Base-by-base conservation (phyloP, 2,329 filamentous ascomycete genomes). In the Elsinoe batatas region DNA sequence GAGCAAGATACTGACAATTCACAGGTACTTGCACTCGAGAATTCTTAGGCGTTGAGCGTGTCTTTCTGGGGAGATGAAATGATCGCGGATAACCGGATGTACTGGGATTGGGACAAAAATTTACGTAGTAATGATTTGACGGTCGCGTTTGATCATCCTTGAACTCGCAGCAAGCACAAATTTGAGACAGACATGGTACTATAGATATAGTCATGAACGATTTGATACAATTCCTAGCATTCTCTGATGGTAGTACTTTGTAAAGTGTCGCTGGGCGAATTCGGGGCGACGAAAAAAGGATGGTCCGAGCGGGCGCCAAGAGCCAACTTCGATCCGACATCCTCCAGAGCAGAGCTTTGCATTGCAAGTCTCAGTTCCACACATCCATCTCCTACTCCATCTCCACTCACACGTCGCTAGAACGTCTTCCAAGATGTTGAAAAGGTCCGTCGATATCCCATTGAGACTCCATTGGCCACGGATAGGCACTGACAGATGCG, bases 341-440 rank as follows among this genome's bases (percentile, higher is more conserved):
- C 18, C 44, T 47, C 51, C 46, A 51, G 40, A 56, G 50, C 36
- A 51, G 46, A 37, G 49, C 49, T 53, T 44, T 44, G 40, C 40
- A 44, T 44, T n/a, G 40, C 40, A 22, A 22, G 20, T 22, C 26
- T 44, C 40, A 44, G 40, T 44, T 44, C 40, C 40, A 44, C 40
- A 44, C 40, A 44, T 44, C 40, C 47, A 38, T 46, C 55, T 51
- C 47, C 44, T 50, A 57, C 56, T 46, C 56, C 49, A 54, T 46
- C 37, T 54, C 56, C 38, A 30, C 53, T 55, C 53, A 35, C 32
- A 55, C 42, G 53, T 26, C 42, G 20, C 42, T 18, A 22, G 37
- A 55, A 32, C 53, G 38, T 42, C 53, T 55, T 35, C 74, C 79
- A 87, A 80, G 82, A 88, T 88, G 85, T 85, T 87, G 78, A 87